phyloP scores from a whole-genome alignment of 169 alveolate genomes.

The Eimeria zaria region DNA sequence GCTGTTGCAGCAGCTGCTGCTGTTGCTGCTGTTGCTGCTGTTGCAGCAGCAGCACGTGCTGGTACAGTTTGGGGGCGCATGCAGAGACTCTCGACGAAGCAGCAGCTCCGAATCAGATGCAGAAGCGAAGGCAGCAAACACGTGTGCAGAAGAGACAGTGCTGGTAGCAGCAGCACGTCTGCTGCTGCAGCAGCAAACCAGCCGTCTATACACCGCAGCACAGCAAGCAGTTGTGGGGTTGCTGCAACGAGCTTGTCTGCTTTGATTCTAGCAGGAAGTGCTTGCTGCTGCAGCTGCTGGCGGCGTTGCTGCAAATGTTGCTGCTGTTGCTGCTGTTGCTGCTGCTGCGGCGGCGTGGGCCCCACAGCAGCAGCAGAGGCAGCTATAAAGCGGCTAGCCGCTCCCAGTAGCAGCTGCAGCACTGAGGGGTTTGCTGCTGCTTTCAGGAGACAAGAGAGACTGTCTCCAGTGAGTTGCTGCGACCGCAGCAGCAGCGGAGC shows the following conservation, averaged over 20 bases:
- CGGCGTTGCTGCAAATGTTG: too few species aligned
- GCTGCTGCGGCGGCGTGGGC: conserved; percentile 31
- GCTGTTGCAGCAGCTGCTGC: conserved; percentile 9
- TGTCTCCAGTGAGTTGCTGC: conserved; percentile 21
- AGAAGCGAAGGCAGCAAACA: conserved; percentile 27
- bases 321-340: conserved; percentile 50
- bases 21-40: conserved; percentile 22
- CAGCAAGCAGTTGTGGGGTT: conserved; percentile 19
- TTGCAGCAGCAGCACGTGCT: too few species aligned
- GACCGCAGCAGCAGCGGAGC: conserved; percentile 21
- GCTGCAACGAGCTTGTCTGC: background rate
- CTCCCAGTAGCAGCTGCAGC: conserved; percentile 62
- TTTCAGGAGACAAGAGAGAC: background rate
- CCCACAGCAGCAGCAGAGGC: conserved; percentile 12
- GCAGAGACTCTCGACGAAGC: conserved; percentile 18
- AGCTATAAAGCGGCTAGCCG: conserved; percentile 37
- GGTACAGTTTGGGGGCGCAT: background rate
- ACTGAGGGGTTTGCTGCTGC: conserved; percentile 45
- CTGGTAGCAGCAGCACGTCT: conserved; percentile 45
- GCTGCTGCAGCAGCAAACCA: conserved; percentile 42
- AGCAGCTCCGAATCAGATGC: conserved; percentile 12
- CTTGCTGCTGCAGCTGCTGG: too few species aligned
- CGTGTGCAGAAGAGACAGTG: background rate
- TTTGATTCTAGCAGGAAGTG: background rate
- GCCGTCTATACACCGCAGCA: conserved; percentile 39